Evolutionary conservation across 768 basidiomycete genomes (phyloP).

Genomic region (Solioccasus polychromus): DNA sequence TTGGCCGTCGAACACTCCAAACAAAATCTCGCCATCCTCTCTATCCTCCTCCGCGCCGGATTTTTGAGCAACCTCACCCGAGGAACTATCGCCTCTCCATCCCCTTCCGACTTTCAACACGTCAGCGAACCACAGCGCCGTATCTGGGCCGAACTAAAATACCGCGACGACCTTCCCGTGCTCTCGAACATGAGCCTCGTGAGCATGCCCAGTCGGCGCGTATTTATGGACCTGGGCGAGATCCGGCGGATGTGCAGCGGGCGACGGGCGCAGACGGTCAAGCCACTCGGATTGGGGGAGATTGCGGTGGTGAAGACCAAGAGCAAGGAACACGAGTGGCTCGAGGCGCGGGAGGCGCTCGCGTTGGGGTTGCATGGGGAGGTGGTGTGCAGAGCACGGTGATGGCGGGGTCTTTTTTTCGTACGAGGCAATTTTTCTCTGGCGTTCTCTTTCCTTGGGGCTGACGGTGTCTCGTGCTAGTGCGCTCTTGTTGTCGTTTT

Average conservation of each 20-base stretch:
- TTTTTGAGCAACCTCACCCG: constrained; percentile 82
- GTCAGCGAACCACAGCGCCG: constrained; percentile 66
- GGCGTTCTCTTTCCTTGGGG: not conserved
- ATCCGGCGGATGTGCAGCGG: constrained; percentile 80
- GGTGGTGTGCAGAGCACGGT: constrained; percentile 78
- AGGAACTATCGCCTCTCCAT: constrained; percentile 64
- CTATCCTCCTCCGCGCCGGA: constrained; percentile 88
- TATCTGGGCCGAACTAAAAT: constrained; percentile 95
- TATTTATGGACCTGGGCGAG: constrained; percentile 73
- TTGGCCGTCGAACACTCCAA: constrained; percentile 80
- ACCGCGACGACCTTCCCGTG: constrained; percentile 86
- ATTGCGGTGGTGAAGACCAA: constrained; percentile 80
- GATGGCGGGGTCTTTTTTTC: constrained; percentile 1
- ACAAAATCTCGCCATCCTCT: constrained; percentile 89
- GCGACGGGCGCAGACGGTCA: constrained; percentile 72
- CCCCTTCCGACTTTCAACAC: constrained; percentile 57
- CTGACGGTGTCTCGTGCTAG: constrained; percentile 2
- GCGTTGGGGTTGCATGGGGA: constrained; percentile 77
- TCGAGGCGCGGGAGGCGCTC: constrained; percentile 93
- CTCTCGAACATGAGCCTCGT: constrained; percentile 77
- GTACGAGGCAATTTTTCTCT: not conserved
- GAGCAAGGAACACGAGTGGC: constrained; percentile 71
- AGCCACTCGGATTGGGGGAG: constrained; percentile 89
- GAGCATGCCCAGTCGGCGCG: constrained; percentile 77
- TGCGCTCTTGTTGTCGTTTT: not conserved